phyloP scores from a whole-genome alignment of 805 yeast genomes.

The Lipomyces orientalis region DNA sequence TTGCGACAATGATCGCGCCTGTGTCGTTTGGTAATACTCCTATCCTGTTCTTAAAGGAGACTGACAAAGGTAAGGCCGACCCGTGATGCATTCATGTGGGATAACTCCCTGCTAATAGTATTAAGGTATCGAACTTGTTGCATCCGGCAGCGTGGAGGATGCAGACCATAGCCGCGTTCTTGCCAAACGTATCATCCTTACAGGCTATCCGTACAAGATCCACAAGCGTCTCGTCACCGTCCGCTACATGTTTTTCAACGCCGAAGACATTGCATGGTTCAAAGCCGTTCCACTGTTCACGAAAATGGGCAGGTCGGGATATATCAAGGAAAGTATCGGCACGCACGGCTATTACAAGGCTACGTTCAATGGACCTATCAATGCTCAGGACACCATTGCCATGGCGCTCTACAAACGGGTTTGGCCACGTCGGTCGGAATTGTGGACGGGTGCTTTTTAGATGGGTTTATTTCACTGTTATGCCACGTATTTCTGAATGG shows the following conservation, averaged over 20 bases:
- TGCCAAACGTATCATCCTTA: slow-evolving; percentile 85
- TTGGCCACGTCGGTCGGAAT: slow-evolving; percentile 69
- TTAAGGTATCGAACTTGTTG: slow-evolving; percentile 61
- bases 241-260: slow-evolving; percentile 95
- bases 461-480: background rate
- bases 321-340: slow-evolving; percentile 93
- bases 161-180: slow-evolving; percentile 83
- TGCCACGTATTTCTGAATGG: background rate
- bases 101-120: background rate
- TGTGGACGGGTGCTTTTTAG: slow-evolving; percentile 24
- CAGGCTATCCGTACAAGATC: slow-evolving; percentile 95
- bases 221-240: slow-evolving; percentile 91
- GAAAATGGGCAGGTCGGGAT: slow-evolving; percentile 90
- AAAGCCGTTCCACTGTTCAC: slow-evolving; percentile 92
- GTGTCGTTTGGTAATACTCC: slow-evolving; percentile 80
- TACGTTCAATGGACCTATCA: slow-evolving; percentile 85
- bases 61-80: slow-evolving; percentile 46
- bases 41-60: slow-evolving; percentile 72
- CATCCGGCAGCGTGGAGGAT: slow-evolving; percentile 87
- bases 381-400: slow-evolving; percentile 90
- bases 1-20: slow-evolving; percentile 90
- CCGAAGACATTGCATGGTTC: slow-evolving; percentile 87
- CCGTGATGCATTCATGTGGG: slow-evolving; percentile 29
- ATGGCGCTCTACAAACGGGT: slow-evolving; percentile 93
- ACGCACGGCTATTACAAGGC: slow-evolving; percentile 99